Percentiles rank a stretch among this genome's conserved stretches.
Conservation (phyloP, 345 rosid species). For the Eucalyptus cloeziana region DNA sequence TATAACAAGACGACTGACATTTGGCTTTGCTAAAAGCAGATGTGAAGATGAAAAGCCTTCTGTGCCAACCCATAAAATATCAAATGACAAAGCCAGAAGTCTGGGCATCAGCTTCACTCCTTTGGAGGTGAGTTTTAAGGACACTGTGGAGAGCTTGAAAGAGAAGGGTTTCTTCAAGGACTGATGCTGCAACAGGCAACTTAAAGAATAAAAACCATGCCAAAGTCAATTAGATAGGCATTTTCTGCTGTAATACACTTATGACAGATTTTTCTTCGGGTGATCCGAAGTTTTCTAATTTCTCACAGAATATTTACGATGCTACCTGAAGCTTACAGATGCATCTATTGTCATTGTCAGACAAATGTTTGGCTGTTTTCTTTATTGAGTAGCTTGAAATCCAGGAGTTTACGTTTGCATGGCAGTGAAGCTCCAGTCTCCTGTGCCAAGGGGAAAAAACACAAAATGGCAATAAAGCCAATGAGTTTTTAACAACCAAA, state of each 20-base stretch:
- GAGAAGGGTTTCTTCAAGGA: conserved; percentile 22
- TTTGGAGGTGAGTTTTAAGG: conserved; percentile 40
- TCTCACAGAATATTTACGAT: neutral
- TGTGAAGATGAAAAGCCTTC: conserved; percentile 11
- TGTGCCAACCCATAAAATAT: conserved; percentile 17
- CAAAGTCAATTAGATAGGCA: neutral
- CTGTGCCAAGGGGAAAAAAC: neutral
- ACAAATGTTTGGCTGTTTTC: neutral
- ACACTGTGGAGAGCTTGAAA: conserved; percentile 57
- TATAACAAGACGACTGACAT: too few relatives aligned
- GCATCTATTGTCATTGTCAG: neutral
- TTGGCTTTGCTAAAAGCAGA: conserved; percentile 5
- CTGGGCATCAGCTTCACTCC: conserved; percentile 46
- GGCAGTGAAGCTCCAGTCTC: neutral
- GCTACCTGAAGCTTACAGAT: neutral
- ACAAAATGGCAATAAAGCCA: neutral
- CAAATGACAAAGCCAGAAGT: conserved; percentile 30
- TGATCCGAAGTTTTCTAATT: neutral
- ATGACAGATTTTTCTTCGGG: neutral
- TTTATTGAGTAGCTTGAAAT: neutral
- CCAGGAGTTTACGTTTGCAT: neutral
- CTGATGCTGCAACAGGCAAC: neutral
- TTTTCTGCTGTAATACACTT: neutral
- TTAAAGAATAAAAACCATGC: neutral
- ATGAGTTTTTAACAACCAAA: neutral